Percentiles rank a stretch among this genome's conserved stretches.
These are phyloP conservation scores for Choanephora cucurbitarum DNA, from an alignment of 371 early-diverging fungal species.

Conservation along the genomic window DNA sequence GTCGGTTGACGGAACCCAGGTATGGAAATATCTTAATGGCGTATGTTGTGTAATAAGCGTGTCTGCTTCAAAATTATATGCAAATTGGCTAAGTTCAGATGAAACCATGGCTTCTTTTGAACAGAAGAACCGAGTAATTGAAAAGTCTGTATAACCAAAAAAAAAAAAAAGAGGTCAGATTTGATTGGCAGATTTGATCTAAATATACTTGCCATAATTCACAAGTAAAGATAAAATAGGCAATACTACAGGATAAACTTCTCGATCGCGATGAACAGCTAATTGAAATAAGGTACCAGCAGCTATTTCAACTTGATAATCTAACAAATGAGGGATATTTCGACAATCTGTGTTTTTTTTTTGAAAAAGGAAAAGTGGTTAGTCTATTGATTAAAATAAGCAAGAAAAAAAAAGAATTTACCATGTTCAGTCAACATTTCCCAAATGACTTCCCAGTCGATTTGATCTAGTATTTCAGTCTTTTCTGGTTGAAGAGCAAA, in stretches of 20 bases:
- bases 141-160: conserved; percentile 30
- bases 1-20: conserved; percentile 15
- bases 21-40: conserved; percentile 29
- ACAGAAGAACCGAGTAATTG: conserved; percentile 33
- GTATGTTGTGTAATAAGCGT: conserved; percentile 39
- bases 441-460: conserved; percentile 49
- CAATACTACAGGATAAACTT: conserved; percentile 42
- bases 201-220: conserved; percentile 41
- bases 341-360: conserved; percentile 30
- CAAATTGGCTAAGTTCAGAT: conserved; percentile 40
- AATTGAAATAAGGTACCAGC: conserved; percentile 46
- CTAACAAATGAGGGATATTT: conserved; percentile 38
- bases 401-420: conserved; percentile 10
- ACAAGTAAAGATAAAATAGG: conserved; percentile 48
- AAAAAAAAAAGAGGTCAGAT: background rate
- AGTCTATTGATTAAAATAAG: background rate
- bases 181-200: conserved; percentile 1
- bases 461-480: conserved; percentile 19
- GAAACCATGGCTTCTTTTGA: conserved; percentile 31
- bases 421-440: conserved; percentile 53
- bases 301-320: conserved; percentile 34
- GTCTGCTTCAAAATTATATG: conserved; percentile 48
- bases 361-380: conserved; percentile 2
- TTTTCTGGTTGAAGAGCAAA: conserved; percentile 23
- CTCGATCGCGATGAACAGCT: conserved; percentile 36